Evolutionary conservation across 1,284 basidiomycete species (phyloP), one percentile per base, ranked within the genome.

Genomic region (Ganoderma meredithae): DNA sequence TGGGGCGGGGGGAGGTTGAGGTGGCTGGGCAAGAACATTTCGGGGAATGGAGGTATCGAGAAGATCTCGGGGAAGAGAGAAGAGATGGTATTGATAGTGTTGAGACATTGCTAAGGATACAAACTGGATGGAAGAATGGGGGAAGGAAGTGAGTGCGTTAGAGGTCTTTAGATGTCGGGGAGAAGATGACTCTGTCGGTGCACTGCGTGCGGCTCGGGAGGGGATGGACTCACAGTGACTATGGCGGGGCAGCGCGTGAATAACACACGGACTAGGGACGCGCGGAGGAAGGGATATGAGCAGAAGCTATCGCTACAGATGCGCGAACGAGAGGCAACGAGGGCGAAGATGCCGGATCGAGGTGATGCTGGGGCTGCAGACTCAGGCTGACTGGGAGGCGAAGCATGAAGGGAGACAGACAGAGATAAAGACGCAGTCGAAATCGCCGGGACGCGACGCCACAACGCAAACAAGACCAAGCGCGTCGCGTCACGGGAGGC

Each of bases 11-110:
- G 72, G 4, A 10, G 67, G 60, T 2, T 66, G 36, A 0, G 71
- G 31, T 1, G 60, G 71, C 76, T 84, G 83, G 74, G 82, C 78
- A 73, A 89, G 65, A 71, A 90, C 79, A 77, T 86, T 86, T 64
- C 92, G 85, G 4, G 86, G 88, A 22, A 87, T 86, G 53, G 95
- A 84, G n/a, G 86, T 86, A 66, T 88, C 85, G 56, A 95, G 78
- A 33, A 95, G 82, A 64, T 89, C 85, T n/a, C 77, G 74, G 10
- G 94, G 91, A 9, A 96, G 82, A 56, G 72, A 75, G 59, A 73
- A 74, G 44, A 75, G 69, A 66, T 77, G 74, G 44, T 74, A 74
- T 58, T 66, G 72, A 63, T 77, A 72, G 43, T 66, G 69, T 59
- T 73, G 69, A 58, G 74, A 73, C 73, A 74, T 76, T 59, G 41